Conservation (phyloP, 2,329 filamentous ascomycete species). For the Phyllosticta paracitricarpa region DNA sequence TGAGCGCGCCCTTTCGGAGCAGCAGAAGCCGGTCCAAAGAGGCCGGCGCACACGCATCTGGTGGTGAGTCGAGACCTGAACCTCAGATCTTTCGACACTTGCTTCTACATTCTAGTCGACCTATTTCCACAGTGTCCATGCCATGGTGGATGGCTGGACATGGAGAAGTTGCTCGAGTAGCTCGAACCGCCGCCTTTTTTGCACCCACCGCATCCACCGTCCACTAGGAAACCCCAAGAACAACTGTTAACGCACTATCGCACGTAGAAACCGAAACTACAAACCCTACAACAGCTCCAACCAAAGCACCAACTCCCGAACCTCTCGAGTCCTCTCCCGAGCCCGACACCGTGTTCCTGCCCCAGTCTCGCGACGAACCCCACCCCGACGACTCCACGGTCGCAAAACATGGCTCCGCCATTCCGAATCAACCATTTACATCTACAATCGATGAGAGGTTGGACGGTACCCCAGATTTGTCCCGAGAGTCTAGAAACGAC, state of each 20-base stretch:
- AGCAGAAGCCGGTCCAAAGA: slow-evolving; percentile 27
- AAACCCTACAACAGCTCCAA: slow-evolving; percentile 1
- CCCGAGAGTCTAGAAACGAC: not conserved
- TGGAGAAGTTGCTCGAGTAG: not conserved
- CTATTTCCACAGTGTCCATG: not conserved
- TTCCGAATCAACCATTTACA: not conserved
- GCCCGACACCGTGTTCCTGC: not conserved
- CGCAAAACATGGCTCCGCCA: not conserved
- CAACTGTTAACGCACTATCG: not conserved
- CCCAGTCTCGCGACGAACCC: slow-evolving; percentile 5
- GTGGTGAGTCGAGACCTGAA: slow-evolving; percentile 2
- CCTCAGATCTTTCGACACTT: not conserved
- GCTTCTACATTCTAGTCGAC: not conserved
- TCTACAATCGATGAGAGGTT: not conserved
- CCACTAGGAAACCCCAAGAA: not conserved
- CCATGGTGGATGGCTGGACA: not conserved
- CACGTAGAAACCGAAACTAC: slow-evolving; percentile 2
- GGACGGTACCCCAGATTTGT: not conserved
- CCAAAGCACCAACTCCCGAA: slow-evolving; percentile 10
- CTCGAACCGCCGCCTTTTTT: not conserved
- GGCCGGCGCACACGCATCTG: slow-evolving; percentile 10
- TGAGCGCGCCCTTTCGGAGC: slow-evolving; percentile 28
- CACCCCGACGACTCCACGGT: slow-evolving; percentile 1
- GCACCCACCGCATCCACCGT: not conserved
- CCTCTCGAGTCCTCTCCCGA: slow-evolving; percentile 10